Evolutionary conservation across 176 grass and related monocot species (phyloP), one percentile per base, ranked within the genome.

Genomic region (Oryza australiensis): DNA sequence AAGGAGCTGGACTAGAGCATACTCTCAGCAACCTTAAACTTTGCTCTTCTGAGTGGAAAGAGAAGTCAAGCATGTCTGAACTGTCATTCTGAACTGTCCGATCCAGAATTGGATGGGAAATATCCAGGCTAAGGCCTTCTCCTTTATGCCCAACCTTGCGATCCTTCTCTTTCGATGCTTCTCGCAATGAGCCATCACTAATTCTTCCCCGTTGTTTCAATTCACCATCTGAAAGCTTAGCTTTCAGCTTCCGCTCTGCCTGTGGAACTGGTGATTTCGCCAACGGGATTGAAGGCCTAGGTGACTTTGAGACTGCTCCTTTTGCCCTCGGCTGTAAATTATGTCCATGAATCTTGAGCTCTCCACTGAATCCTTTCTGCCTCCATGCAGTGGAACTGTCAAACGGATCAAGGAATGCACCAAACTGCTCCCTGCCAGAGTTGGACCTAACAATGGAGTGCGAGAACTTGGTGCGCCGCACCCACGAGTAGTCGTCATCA

Each of bases 391-490:
- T 22, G 28, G 64, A 40, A 18, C 76, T 62, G 13, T 80, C 70
- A 67, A 86, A 83, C 73, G 22, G 82, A 12, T 72, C 68, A 16
- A 74, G 45, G 68, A 84, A 89, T 51, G 74, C 23, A 73, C 82
- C 73, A 2, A 63, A 88, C 18, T 26, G 51, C 74, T 86, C 69
- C 59, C 88, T 82, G 75, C 90, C 82, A 53, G 89, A 90, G 77
- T 81, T 90, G 59, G 87, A 89, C 66, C 89, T 71, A 53, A 88
- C 71, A 59, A 91, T 48, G 26, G 91, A 81, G 51, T 92, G 89
- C 24, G 97, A 87, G 84, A 99, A 99, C 72, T 83, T 92, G 37
- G 93, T 87, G 84, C 97, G 92, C 59, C 87, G 83, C 76, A 99
- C 85, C 97, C 97, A 99, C 4, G 93, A 95, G 71, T 82, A 91